phyloP scores from a whole-genome alignment of 140 eudicot species.

The Anethum foeniculum region DNA sequence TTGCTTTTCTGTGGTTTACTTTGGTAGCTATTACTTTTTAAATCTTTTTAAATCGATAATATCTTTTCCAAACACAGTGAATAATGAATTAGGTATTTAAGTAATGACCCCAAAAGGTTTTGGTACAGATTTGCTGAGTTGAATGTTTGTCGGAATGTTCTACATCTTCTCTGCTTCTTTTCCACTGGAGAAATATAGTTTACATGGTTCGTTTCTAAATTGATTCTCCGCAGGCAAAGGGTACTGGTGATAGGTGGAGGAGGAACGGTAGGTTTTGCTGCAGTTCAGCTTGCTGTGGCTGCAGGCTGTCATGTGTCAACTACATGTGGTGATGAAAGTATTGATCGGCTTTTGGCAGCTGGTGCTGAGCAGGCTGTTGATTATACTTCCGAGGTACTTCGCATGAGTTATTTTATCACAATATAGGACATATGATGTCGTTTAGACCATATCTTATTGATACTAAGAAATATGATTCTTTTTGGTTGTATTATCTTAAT shows the following conservation, averaged over 20 bases:
- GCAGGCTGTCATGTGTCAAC: slow-evolving; percentile 79
- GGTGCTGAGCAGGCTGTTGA: slow-evolving; percentile 96
- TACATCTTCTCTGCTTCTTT: neutral
- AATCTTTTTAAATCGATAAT: neutral
- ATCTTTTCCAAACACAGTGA: neutral
- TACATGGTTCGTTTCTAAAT: neutral
- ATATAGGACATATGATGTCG: neutral
- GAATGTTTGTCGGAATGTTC: neutral
- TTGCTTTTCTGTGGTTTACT: neutral
- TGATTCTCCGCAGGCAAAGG: slow-evolving; percentile 55
- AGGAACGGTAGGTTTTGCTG: slow-evolving; percentile 93
- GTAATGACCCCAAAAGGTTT: neutral
- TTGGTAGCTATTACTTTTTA: neutral
- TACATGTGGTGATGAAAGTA: slow-evolving; percentile 77
- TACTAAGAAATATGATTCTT: neutral
- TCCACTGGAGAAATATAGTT: neutral
- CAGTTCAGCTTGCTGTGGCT: slow-evolving; percentile 84
- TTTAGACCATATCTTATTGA: neutral
- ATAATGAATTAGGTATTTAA: neutral
- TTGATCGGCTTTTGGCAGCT: slow-evolving; percentile 68
- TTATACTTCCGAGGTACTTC: slow-evolving; percentile 64
- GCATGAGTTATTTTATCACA: neutral
- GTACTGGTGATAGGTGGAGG: slow-evolving; percentile 93
- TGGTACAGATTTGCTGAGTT: neutral
- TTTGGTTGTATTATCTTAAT: neutral